Evolutionary conservation across 169 alveolate species (phyloP).

Genomic region (Plasmodium berghei): DNA sequence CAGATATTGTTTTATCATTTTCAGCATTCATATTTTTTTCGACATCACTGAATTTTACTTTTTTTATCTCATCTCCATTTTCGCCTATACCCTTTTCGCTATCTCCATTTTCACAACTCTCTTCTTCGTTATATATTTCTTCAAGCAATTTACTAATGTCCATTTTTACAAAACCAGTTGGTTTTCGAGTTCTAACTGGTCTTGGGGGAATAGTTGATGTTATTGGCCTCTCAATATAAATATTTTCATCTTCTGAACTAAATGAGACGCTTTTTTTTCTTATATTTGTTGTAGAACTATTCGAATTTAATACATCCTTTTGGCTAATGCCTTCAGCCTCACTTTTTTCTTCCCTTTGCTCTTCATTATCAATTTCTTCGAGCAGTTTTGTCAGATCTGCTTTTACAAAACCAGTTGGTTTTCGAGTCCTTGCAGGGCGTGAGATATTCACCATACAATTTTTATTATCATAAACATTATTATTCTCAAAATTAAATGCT

Average conservation of each 20-base stretch:
- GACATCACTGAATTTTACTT: background rate
- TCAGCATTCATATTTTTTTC: background rate
- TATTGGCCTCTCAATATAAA: conserved; percentile 17
- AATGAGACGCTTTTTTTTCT: conserved; percentile 31
- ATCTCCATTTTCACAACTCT: background rate
- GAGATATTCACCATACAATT: conserved; percentile 3
- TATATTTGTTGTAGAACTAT: background rate
- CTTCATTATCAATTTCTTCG: conserved; percentile 47
- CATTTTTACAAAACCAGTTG: conserved; percentile 55
- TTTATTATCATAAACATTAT: conserved; percentile 6
- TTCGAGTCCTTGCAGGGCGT: conserved; percentile 40
- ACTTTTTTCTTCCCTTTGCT: background rate
- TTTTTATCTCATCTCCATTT: background rate
- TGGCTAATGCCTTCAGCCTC: background rate
- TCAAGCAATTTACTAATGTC: conserved; percentile 15
- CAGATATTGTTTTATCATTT: background rate
- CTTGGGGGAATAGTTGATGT: conserved; percentile 12
- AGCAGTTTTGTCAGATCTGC: conserved; percentile 25
- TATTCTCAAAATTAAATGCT: conserved; percentile 15
- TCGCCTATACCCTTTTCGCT: background rate
- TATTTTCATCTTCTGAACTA: conserved; percentile 38
- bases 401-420: conserved; percentile 59
- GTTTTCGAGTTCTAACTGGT: conserved; percentile 55
- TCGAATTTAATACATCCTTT: background rate
- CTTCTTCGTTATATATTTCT: conserved; percentile 15